Evolutionary conservation across 139 green algal species (phyloP).

Genomic region (Mychonastes homosphaera): DNA sequence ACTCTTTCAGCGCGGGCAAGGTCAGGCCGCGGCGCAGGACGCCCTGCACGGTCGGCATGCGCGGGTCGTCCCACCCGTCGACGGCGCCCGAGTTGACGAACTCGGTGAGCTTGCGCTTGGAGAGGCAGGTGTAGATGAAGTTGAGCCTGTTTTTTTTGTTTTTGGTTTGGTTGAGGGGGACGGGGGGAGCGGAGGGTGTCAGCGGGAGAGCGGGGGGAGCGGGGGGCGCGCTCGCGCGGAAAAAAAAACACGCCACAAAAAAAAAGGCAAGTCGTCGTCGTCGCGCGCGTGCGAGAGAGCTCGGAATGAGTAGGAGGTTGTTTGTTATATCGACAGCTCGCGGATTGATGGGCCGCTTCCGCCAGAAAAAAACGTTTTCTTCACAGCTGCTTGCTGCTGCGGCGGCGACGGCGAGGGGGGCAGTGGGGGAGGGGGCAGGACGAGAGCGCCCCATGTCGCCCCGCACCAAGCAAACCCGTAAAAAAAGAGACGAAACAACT

Average conservation of each 20-base stretch:
- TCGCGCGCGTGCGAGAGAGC: not conserved
- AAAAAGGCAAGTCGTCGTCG: not conserved
- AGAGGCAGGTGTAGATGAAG: constrained; percentile 77
- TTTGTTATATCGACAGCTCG: no score
- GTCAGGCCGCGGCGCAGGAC: constrained; percentile 70
- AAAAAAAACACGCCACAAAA: not conserved
- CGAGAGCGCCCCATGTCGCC: not conserved
- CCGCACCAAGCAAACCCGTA: not conserved
- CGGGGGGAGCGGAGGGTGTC: not conserved
- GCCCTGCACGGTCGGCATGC: constrained; percentile 95
- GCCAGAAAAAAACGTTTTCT: constrained; percentile 3
- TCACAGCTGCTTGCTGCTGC: constrained; percentile 11
- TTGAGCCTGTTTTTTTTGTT: constrained; percentile 41
- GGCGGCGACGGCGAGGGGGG: not conserved
- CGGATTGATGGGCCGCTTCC: constrained; percentile 5
- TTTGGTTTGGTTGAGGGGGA: constrained; percentile 4
- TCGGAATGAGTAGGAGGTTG: constrained; percentile 31
- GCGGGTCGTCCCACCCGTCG: constrained; percentile 85
- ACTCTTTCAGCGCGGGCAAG: constrained; percentile 81
- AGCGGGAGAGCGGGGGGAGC: not conserved
- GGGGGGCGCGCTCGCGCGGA: no score
- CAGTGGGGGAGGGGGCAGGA: not conserved
- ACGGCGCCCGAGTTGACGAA: constrained; percentile 83
- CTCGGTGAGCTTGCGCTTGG: constrained; percentile 95
- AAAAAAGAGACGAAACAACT: not conserved